Percentiles rank a stretch among this genome's conserved stretches.
Evolutionary conservation across 768 basidiomycete species (phyloP).

Genomic region (Lactarius pseudohatsudake): DNA sequence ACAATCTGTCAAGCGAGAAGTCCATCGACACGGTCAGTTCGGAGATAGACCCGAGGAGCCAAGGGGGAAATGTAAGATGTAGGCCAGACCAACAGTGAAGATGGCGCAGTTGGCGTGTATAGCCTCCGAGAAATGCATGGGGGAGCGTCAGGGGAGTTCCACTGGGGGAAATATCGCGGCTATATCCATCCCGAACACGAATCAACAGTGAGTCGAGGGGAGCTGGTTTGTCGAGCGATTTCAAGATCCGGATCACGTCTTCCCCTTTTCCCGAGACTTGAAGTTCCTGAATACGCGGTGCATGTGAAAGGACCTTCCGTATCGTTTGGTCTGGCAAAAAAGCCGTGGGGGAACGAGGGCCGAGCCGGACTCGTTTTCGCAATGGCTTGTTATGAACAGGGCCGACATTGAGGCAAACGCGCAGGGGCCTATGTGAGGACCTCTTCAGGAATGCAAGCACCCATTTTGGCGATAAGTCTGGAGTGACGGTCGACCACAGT

Average conservation of each 20-base stretch:
- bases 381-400: neutral
- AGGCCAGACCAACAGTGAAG: conserved; percentile 14
- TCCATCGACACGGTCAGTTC: conserved; percentile 9
- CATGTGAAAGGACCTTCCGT: conserved; percentile 5
- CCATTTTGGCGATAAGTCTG: conserved; percentile 12
- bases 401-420: conserved; percentile 5
- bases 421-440: conserved; percentile 5
- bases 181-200: conserved; percentile 6
- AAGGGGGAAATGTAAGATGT: conserved; percentile 10
- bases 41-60: conserved; percentile 9
- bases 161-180: neutral
- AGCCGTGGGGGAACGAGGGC: neutral
- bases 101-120: conserved; percentile 1
- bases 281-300: conserved; percentile 5
- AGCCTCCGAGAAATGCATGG: conserved; percentile 8
- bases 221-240: conserved; percentile 8
- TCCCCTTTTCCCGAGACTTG: conserved; percentile 4
- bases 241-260: conserved; percentile 13
- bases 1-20: conserved; percentile 5
- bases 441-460: conserved; percentile 7
- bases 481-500: conserved; percentile 12
- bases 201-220: conserved; percentile 10
- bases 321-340: conserved; percentile 4
- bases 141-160: neutral
- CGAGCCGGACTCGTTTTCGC: neutral